Base-by-base conservation (phyloP, 805 yeast genomes). In the Kurtzmaniella fragi region DNA sequence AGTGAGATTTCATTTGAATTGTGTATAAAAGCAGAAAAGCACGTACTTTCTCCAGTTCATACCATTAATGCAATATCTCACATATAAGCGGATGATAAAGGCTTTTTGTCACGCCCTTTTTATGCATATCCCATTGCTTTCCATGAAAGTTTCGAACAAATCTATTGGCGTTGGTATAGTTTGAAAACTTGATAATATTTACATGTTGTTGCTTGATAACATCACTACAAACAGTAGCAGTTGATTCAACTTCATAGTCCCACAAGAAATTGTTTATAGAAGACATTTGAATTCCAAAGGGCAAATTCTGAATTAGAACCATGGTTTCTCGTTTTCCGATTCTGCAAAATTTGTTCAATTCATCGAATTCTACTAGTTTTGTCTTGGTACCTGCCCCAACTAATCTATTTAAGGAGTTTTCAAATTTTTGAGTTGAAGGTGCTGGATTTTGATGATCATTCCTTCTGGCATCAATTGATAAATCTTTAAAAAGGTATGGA, bases 121-220 rank as follows among this genome's bases (percentile, higher is more conserved):
- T 50, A 27, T 58, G 46, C 15, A 47, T 41, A 11, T 59, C 63
- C 72, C 73, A 68, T 33, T 47, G 48, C 35, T 58, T 71, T 2
- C 84, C 83, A 52, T 82, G 78, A 48, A 64, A 70, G 43, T 72
- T 70, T 11, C 74, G 54, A 4, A 72, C 73, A 52, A 81, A 82
- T 31, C 78, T 56, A 14, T 43, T 45, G 2, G 86, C 80, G 41
- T 75, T 77, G 2, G 52, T 42, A 2, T 47, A 42, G 44, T 70
- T 64, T 12, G 62, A 62, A 47, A 82, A 82, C 15, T 65, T 56
- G 3, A 77, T 54, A 8, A 77, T 50, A 46, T 49, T 48, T 12
- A 53, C 23, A 17, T 57, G 49, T 5, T 47, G 42, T 39, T 61
- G 70, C 3, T 47, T 41, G n/a, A 48, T 33, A 1, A 63, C 56